Percentiles rank a stretch among this genome's conserved stretches.
Conservation (phyloP, 106 monocot genomes). For the Iris macrosiphon region DNA sequence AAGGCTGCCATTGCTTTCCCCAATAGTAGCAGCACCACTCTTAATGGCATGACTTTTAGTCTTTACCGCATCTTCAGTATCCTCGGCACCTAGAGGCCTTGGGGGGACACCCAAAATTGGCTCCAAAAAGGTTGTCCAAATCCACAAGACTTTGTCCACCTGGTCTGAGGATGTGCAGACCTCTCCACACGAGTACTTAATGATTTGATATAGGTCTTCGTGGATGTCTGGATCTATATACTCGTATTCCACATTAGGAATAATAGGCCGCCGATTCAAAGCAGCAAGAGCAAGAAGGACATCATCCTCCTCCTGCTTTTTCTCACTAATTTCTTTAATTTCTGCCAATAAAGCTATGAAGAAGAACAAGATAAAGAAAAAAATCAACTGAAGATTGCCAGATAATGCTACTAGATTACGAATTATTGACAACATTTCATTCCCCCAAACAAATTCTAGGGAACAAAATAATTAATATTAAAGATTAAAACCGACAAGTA, state of each 20-base stretch:
- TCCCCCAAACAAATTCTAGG: too few relatives aligned
- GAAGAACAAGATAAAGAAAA: neutral
- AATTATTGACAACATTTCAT: neutral
- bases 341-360: slow-evolving; percentile 68
- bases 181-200: slow-evolving; percentile 79
- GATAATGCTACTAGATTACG: too few relatives aligned
- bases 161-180: slow-evolving; percentile 67
- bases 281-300: slow-evolving; percentile 77
- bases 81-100: slow-evolving; percentile 50
- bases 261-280: slow-evolving; percentile 46
- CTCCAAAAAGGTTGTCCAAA: slow-evolving; percentile 93
- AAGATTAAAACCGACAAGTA: neutral
- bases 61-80: slow-evolving; percentile 56
- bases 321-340: slow-evolving; percentile 81
- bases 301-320: slow-evolving; percentile 68
- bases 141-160: slow-evolving; percentile 54
- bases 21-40: slow-evolving; percentile 14
- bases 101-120: slow-evolving; percentile 53
- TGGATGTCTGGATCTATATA: slow-evolving; percentile 60
- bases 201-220: slow-evolving; percentile 62
- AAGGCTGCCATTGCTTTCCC: slow-evolving; percentile 34
- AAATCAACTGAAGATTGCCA: neutral
- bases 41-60: slow-evolving; percentile 33
- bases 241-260: slow-evolving; percentile 68
- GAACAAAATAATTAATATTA: neutral